Evolutionary conservation across 805 yeast genomes (phyloP), one percentile per base, ranked within the genome.

Genomic region (Helenozyma rhizophorensis): DNA sequence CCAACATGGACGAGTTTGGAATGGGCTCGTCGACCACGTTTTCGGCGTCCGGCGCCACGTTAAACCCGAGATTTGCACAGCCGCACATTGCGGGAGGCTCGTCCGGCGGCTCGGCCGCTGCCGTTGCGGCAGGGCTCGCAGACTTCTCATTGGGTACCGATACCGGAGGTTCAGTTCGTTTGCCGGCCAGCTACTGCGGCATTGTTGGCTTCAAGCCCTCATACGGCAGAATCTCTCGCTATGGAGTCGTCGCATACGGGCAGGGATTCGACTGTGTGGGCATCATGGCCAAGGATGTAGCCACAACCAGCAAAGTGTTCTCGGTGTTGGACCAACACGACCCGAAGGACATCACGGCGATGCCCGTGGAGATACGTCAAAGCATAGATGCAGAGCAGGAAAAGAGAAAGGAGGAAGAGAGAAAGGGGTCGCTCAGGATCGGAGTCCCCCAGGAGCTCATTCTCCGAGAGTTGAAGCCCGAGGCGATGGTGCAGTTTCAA

Each of bases 191-290:
- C 13, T 87, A 82, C 54, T 80, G 90, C 45, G 85, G 89, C 2
- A 70, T 83, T 0, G 62, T 76, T 19, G 98, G 98, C 1, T 87
- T 87, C 62, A 93, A 93, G 56, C 98, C 98, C 1, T 72, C 93
- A 0, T 93, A 93, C 55, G 98, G 98, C 0, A 68, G 96, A 23
- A 64, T 93, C 2, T 88, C 97, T 0, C 65, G 99, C 36, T 80
- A 86, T 79, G 99, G 98, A 2, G 86, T 93, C 7, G 63, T 89
- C 3, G 79, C 96, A 0, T 90, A 89, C 59, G 96, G 97, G 2
- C 97, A 94, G 58, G 80, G 90, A 24, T 66, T 93, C 33, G 99
- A 93, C 53, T 89, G 97, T 0, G 96, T 93, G 2, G 99, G 99
- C 0, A 71, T 94, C 1, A 34, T 89, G 21, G 64, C 89, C 0